These are phyloP conservation scores for Pleomassaria siparia DNA, from an alignment of 2,329 filamentous ascomycete genomes.

Conservation along the genomic window DNA sequence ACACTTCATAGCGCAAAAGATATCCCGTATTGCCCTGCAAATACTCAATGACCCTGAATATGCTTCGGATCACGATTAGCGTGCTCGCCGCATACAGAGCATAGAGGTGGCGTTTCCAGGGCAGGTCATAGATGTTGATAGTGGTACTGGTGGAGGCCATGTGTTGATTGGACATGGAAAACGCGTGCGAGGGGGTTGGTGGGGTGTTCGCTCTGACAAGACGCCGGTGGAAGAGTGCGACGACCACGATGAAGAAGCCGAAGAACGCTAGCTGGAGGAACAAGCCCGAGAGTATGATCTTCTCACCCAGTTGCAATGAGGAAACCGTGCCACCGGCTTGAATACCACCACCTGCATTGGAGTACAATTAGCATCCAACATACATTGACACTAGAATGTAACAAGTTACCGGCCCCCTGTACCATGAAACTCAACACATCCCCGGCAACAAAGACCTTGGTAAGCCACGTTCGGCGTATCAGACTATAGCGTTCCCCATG, in stretches of 20 bases:
- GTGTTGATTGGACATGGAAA: too few relatives aligned
- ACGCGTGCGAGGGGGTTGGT: too few relatives aligned
- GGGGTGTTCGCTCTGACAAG: slow-evolving; percentile 4
- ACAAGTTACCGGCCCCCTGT: slow-evolving; percentile 47
- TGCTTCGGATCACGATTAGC: slow-evolving; percentile 51
- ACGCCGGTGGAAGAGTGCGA: slow-evolving; percentile 15
- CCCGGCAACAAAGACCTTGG: slow-evolving; percentile 48
- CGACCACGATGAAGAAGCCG: slow-evolving; percentile 46
- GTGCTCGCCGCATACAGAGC: slow-evolving; percentile 47
- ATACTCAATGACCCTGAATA: slow-evolving; percentile 55
- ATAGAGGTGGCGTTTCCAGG: slow-evolving; percentile 39
- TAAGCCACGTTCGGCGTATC: slow-evolving; percentile 43
- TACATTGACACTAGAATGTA: slow-evolving; percentile 36
- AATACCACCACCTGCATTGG: too few relatives aligned
- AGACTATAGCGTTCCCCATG: slow-evolving; percentile 42
- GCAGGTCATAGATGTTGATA: too few relatives aligned
- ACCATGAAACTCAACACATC: slow-evolving; percentile 50
- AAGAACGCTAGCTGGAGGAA: slow-evolving; percentile 52
- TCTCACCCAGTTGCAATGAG: slow-evolving; percentile 40
- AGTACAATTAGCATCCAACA: too few relatives aligned
- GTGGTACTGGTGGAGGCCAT: too few relatives aligned
- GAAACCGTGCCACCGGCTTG: too few relatives aligned
- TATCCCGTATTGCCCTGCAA: slow-evolving; percentile 47
- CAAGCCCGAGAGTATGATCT: slow-evolving; percentile 50
- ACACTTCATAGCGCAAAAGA: slow-evolving; percentile 47